Conservation (phyloP, 2,329 filamentous ascomycete genomes). For the Fusarium fracticaudum region DNA sequence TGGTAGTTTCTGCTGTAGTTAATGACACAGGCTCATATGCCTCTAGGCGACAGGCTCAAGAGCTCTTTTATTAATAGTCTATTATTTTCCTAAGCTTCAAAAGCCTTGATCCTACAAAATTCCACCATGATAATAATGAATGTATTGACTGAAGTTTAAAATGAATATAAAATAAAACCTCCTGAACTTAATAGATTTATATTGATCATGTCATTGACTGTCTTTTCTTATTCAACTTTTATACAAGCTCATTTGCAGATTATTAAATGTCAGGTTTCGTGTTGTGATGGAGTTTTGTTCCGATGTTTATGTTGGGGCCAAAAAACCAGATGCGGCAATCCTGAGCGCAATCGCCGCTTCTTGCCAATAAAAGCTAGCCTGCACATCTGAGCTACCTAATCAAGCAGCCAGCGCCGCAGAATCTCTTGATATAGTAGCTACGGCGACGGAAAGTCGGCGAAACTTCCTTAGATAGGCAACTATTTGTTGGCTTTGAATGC, state of each 20-base stretch:
- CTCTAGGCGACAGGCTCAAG: accelerated
- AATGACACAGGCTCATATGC: accelerated
- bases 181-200: accelerated
- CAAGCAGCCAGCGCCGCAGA: accelerated
- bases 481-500: accelerated
- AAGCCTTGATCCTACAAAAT: accelerated
- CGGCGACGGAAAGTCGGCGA: accelerated
- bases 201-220: accelerated
- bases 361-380: neutral
- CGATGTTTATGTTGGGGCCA: accelerated
- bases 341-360: accelerated
- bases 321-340: neutral
- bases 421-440: accelerated
- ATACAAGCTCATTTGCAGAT: accelerated
- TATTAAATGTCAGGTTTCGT: too few relatives aligned
- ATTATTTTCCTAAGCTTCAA: accelerated
- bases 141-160: too few relatives aligned
- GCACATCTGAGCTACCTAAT: accelerated
- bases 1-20: neutral
- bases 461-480: accelerated
- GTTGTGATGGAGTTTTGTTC: too few relatives aligned
- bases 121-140: too few relatives aligned
- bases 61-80: accelerated
- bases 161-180: accelerated
- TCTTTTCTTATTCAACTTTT: accelerated